These are phyloP conservation scores for Pseudovirgaria hyperparasitica DNA, from an alignment of 2,329 filamentous ascomycete genomes.

Conservation along the genomic window DNA sequence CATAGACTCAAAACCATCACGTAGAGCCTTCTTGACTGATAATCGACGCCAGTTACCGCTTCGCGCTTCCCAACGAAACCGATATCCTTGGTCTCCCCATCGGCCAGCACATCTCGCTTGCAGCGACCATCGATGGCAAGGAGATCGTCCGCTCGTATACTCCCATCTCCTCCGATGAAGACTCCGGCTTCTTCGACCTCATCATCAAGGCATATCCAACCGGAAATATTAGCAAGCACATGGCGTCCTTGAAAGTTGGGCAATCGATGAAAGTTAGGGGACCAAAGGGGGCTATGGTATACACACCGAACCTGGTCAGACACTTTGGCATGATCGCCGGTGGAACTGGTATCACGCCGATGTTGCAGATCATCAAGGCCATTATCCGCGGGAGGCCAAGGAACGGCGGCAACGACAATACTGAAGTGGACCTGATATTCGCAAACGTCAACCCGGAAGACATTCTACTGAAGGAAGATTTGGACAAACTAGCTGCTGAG, in stretches of 20 bases:
- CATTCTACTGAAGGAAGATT: slow-evolving; percentile 84
- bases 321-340: slow-evolving; percentile 98
- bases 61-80: slow-evolving; percentile 63
- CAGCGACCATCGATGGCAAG: slow-evolving; percentile 38
- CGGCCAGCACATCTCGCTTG: slow-evolving; percentile 97
- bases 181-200: slow-evolving; percentile 81
- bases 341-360: slow-evolving; percentile 94
- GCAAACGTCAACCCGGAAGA: slow-evolving; percentile 91
- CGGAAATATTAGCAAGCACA: slow-evolving; percentile 91
- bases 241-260: slow-evolving; percentile 71
- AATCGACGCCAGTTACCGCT: slow-evolving; percentile 61
- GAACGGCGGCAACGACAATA: slow-evolving; percentile 57
- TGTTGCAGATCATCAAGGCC: slow-evolving; percentile 91
- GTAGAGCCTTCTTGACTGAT: background rate
- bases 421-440: slow-evolving; percentile 88
- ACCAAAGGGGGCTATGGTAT: slow-evolving; percentile 96
- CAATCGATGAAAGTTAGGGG: slow-evolving; percentile 75
- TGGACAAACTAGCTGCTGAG: slow-evolving; percentile 64
- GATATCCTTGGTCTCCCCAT: slow-evolving; percentile 91
- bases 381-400: slow-evolving; percentile 63
- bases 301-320: slow-evolving; percentile 91
- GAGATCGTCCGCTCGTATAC: slow-evolving; percentile 30
- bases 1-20: background rate
- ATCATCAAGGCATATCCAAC: slow-evolving; percentile 97
- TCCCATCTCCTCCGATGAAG: slow-evolving; percentile 27